A percentile compares a stretch with the other conserved stretches of the same genome.
Evolutionary conservation across 441 rosid species (phyloP).

Genomic region (Populus hybrid): DNA sequence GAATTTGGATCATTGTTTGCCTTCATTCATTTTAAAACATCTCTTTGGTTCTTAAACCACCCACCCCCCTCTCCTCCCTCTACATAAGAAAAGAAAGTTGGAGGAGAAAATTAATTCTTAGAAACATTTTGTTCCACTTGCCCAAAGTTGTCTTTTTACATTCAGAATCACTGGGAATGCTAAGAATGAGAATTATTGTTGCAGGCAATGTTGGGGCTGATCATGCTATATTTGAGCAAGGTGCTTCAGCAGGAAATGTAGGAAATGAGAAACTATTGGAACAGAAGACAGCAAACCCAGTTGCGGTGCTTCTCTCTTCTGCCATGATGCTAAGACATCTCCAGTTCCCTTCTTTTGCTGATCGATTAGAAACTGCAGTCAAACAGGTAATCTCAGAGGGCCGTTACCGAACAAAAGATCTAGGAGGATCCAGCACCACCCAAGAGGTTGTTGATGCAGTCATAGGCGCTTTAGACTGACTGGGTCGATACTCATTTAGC

Average conservation of each 20-base stretch:
- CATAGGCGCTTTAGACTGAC: conserved; percentile 25
- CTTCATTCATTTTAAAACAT: background rate
- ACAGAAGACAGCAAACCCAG: conserved; percentile 89
- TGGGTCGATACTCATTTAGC: background rate
- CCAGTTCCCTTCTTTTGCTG: conserved; percentile 92
- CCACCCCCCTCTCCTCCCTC: background rate
- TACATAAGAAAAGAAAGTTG: background rate
- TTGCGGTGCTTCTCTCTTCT: conserved; percentile 89
- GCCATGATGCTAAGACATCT: conserved; percentile 99
- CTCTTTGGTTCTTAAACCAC: background rate
- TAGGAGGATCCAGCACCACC: conserved; percentile 80
- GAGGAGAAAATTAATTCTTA: background rate
- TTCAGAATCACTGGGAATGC: background rate
- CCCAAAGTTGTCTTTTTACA: background rate
- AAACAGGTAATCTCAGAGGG: conserved; percentile 69
- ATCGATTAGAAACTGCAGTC: conserved; percentile 87
- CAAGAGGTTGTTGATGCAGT: conserved; percentile 60
- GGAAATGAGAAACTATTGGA: conserved; percentile 61
- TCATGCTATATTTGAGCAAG: conserved; percentile 95
- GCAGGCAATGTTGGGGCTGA: conserved; percentile 95
- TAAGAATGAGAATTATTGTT: background rate
- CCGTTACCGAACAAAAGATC: conserved; percentile 74
- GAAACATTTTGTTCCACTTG: background rate
- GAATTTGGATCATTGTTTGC: background rate
- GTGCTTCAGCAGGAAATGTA: conserved; percentile 95